Evolutionary conservation across 768 basidiomycete species (phyloP).

Genomic region (Suillus brevipes): DNA sequence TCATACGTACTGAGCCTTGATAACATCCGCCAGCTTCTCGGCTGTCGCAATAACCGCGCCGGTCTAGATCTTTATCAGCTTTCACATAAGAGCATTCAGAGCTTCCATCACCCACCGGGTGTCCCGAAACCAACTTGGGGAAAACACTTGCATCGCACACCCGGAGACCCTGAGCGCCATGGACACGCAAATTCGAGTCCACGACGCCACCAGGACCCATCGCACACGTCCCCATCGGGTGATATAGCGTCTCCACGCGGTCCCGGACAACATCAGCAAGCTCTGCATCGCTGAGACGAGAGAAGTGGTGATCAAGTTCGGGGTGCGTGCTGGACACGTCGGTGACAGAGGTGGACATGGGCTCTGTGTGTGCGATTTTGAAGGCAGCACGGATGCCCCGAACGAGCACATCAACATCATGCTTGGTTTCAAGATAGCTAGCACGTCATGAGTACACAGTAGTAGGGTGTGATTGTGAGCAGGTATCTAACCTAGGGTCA

Average conservation of each 20-base stretch:
- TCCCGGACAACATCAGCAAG: conserved; percentile 35
- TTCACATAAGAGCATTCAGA: not conserved
- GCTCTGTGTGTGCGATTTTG: conserved; percentile 39
- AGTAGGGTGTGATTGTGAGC: not conserved
- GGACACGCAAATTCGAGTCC: conserved; percentile 37
- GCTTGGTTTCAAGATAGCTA: conserved; percentile 44
- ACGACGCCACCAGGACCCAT: conserved; percentile 34
- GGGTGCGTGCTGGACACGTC: conserved; percentile 33
- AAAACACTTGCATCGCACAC: conserved; percentile 43
- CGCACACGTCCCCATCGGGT: conserved; percentile 34
- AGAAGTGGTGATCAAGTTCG: conserved; percentile 40
- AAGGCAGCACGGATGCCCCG: conserved; percentile 41
- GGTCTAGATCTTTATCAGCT: conserved; percentile 18
- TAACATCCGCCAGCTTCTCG: conserved; percentile 36
- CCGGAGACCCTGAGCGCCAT: conserved; percentile 38
- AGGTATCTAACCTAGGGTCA: conserved; percentile 39
- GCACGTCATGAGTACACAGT: not conserved
- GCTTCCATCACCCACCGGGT: conserved; percentile 31
- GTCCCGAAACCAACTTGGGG: conserved; percentile 38
- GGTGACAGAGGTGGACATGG: conserved; percentile 34
- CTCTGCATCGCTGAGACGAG: conserved; percentile 32
- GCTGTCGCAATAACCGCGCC: conserved; percentile 33
- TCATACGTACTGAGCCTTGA: conserved; percentile 29
- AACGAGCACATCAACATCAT: conserved; percentile 40
- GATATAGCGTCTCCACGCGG: conserved; percentile 44